Conservation (phyloP, 768 basidiomycete species). For the Tricholoma matsutake region DNA sequence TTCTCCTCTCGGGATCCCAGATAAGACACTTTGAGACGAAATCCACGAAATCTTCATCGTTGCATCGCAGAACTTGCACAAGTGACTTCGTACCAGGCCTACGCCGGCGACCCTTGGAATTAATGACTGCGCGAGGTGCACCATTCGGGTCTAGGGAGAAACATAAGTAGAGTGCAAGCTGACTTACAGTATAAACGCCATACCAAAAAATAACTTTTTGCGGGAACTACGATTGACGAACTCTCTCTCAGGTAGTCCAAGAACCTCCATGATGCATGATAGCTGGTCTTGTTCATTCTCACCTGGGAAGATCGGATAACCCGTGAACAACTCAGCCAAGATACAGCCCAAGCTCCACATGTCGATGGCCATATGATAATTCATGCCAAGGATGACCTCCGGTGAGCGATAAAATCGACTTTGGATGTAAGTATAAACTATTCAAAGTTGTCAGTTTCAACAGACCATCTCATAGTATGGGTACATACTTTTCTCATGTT, state of each 20-base stretch:
- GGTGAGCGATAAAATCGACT: slow-evolving; percentile 99
- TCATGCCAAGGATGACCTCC: slow-evolving; percentile 98
- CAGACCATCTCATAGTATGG: not conserved
- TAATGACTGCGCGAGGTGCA: slow-evolving; percentile 89
- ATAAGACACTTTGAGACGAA: slow-evolving; percentile 96
- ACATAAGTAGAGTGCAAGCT: not conserved
- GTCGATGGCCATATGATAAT: slow-evolving; percentile 98
- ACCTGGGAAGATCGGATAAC: slow-evolving; percentile 97
- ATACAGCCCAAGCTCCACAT: slow-evolving; percentile 99
- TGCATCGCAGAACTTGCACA: slow-evolving; percentile 83
- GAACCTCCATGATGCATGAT: slow-evolving; percentile 98
- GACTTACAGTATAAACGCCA: slow-evolving; percentile 20
- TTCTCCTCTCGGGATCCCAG: slow-evolving; percentile 95
- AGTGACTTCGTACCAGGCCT: slow-evolving; percentile 90
- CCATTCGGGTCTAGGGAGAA: slow-evolving; percentile 78
- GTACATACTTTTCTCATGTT: slow-evolving; percentile 93
- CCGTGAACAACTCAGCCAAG: slow-evolving; percentile 93
- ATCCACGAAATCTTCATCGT: slow-evolving; percentile 94
- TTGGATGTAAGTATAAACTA: slow-evolving; percentile 99
- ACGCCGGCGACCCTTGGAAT: slow-evolving; percentile 92
- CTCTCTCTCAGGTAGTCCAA: slow-evolving; percentile 93
- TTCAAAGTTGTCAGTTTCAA: not conserved
- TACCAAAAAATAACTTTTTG: slow-evolving; percentile 95
- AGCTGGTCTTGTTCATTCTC: slow-evolving; percentile 99
- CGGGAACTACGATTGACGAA: slow-evolving; percentile 92